Evolutionary conservation across 805 yeast species (phyloP), one percentile per base, ranked within the genome.

Genomic region (Priceomyces melissophilus): DNA sequence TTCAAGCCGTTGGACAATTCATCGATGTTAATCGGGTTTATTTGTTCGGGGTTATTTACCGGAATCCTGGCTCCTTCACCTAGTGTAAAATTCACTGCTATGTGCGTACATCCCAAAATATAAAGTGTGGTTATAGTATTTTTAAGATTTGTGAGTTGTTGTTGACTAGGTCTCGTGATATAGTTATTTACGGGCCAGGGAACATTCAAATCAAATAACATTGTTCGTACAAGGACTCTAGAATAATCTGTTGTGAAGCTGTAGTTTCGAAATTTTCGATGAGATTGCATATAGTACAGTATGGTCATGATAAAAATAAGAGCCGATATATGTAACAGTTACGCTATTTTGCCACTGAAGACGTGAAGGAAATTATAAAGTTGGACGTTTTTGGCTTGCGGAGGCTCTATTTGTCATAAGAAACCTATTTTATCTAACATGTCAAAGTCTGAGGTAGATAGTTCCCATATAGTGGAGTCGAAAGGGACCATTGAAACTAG

Each of bases 81-180:
- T 2, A 80, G 65, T 2, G 71, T 72, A 52, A 81, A 81, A 59
- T 87, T 89, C 38, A 90, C 62, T 2, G 91, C 97, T 3, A 87
- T 71, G 49, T 82, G 84, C 1, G 85, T 77, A 55, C 88, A 88
- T 9, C 91, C 93, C 5, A 84, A 57, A 17, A 73, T 62, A 46
- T 78, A 76, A 14, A 80, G 61, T 13, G 82, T 79, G 5, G 72
- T 57, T 7, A 86, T 57, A 3, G 78, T 72, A 32, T 72, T 67
- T 47, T 74, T 74, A 33, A 84, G 54, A 15, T 61, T 63, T 1
- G 50, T 52, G 2, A 82, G 52, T 40, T 81, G 78, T 10, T 54
- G 49, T 3, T 57, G 48, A 0, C 75, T 56, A 3, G 80, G 75
- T 25, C 63, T 61, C 5, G 64, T 50, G 2, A 53, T 45, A 54